Percentiles rank a stretch among this genome's conserved stretches.
These are phyloP conservation scores for Nidularia sp. DNA, from an alignment of 768 basidiomycete genomes.

Conservation along the genomic window DNA sequence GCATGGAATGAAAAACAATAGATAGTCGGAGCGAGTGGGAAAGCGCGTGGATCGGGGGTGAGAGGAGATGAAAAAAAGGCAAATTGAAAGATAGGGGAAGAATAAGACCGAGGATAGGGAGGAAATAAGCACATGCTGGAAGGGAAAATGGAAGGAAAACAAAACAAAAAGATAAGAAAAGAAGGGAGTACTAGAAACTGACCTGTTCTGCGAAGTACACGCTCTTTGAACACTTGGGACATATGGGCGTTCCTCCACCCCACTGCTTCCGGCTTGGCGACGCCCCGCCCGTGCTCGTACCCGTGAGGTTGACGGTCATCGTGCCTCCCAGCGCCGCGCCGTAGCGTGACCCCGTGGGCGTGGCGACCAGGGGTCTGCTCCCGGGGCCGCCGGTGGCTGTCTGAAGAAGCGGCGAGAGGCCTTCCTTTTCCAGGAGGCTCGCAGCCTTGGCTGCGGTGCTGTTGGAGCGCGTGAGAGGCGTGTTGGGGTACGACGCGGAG, in stretches of 20 bases:
- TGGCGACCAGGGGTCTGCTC: slow-evolving; percentile 6
- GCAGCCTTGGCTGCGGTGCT: slow-evolving; percentile 7
- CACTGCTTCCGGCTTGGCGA: slow-evolving; percentile 38
- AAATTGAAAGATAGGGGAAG: no score
- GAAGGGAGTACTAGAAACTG: no score
- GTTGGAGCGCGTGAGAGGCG: slow-evolving; percentile 1
- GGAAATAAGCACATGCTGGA: no score
- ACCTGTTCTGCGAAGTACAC: slow-evolving; percentile 90
- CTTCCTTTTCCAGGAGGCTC: slow-evolving; percentile 11
- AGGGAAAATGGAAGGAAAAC: no score
- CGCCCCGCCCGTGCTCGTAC: slow-evolving; percentile 19
- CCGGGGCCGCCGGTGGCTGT: slow-evolving; percentile 11
- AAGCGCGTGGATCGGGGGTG: not conserved
- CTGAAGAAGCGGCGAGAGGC: slow-evolving; percentile 21
- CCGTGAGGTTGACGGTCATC: slow-evolving; percentile 27
- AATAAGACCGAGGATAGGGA: no score
- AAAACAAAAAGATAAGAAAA: no score
- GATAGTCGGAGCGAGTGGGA: not conserved
- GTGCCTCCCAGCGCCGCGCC: slow-evolving; percentile 46
- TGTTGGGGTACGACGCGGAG: not conserved
- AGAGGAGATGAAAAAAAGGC: no score
- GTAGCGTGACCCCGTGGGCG: slow-evolving; percentile 63
- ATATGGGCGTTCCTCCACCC: slow-evolving; percentile 56
- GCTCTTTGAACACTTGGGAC: slow-evolving; percentile 66
- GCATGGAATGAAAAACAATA: not conserved